Conservation (phyloP, 176 grass and related monocot species). For the Ampelocalamus luodianensis region DNA sequence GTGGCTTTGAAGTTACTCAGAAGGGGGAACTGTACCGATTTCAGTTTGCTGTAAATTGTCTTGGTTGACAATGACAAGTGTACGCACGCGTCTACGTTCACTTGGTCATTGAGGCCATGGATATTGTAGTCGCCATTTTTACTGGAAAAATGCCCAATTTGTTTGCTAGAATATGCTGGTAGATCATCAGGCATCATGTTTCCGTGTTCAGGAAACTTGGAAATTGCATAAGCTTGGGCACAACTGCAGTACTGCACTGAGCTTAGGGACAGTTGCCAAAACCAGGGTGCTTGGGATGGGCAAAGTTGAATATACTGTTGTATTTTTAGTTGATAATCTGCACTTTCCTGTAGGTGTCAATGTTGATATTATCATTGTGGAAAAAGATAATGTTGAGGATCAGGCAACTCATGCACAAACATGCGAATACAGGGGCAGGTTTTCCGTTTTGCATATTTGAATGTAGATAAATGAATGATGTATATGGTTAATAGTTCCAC, state of each 20-base stretch:
- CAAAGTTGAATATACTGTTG: constrained; percentile 3
- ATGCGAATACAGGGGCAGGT: neutral
- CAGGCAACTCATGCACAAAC: neutral
- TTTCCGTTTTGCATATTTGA: neutral
- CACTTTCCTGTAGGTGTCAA: neutral
- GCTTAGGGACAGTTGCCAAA: neutral
- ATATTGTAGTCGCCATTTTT: neutral
- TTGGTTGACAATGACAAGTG: neutral
- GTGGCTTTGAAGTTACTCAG: constrained; percentile 29
- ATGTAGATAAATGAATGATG: neutral
- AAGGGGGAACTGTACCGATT: neutral
- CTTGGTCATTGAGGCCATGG: neutral
- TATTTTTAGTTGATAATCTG: neutral
- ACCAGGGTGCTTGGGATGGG: neutral
- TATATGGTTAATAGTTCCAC: neutral
- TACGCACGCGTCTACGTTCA: neutral
- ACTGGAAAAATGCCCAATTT: constrained; percentile 17
- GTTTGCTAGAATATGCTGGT: neutral
- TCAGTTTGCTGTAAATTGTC: neutral
- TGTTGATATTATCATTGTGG: neutral
- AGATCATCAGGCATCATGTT: neutral
- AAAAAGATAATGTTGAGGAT: neutral
- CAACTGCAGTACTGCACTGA: neutral
- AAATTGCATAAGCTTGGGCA: neutral
- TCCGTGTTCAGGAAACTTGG: neutral